Base-by-base conservation (phyloP, 192 early-diverging fungal genomes). In the Backusella australiensis region DNA sequence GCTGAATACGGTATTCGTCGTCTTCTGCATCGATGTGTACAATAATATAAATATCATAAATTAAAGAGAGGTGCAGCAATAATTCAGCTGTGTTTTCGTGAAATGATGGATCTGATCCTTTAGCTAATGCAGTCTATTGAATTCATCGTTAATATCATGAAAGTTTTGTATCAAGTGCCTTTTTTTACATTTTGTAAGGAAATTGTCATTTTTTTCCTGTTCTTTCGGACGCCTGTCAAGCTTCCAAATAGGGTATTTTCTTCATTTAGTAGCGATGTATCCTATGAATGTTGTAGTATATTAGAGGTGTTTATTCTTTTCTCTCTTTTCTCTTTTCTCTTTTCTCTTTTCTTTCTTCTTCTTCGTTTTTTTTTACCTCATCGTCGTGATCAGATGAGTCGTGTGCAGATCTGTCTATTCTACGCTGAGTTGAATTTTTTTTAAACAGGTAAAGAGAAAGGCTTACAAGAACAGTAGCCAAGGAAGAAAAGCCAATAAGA, bases 61-160 rank as follows among this genome's bases (percentile, higher is more conserved):
- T 74, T 44, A 81, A 78, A 5, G 84, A 77, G 6, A 94, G 83
- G 59, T 78, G 75, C 4, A 82, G 81, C 3, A 95, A 79, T 44
- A 91, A 84, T 7, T 85, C 77, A 23, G 87, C 77, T 1, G 84
- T 84, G 21, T 85, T 83, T 73, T 91, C 90, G 23, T 85, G 75
- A 83, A 93, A 95, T 17, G 92, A 91, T 23, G 77, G 77, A 52
- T 83, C 76, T 4, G 90, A 91, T n/a, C 91, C 91, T 73, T 93
- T 93, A 89, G 91, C 93, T 52, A 95, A 77, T 44, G 93, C 83
- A 17, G 91, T 88, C 93, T 94, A 82, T 59, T 29, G 26, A 63
- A 29, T 29, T 26, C 53, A 26, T 9, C 23, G 9, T 59, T 59
- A 59, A 3, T 23, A 3, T 59, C 9, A 21, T 59, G 53, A 23